Evolutionary conservation across 2,329 filamentous ascomycete species (phyloP), one percentile per base, ranked within the genome.

Genomic region (Graphiopsis chlorocephala): DNA sequence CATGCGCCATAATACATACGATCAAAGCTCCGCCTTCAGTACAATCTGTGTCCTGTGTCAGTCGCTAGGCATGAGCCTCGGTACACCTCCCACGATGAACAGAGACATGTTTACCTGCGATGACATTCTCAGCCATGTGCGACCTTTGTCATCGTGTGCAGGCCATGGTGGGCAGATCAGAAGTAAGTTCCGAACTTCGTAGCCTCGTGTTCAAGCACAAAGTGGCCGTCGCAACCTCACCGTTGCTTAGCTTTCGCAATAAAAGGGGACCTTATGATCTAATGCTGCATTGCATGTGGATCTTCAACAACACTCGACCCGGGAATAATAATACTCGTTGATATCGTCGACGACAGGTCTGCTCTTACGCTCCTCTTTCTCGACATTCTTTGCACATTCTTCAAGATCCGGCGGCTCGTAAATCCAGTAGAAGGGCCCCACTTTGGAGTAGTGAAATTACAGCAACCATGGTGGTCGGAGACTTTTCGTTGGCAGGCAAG

Each of bases 401-500:
- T 15, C 38, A 45, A 3, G n/a, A 45, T 12, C 38, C 10, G 10
- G 4, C 38, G 12, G 38, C 8, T 4, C n/a, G 38, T 20, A 23
- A 12, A 45, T 20, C 10, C 10, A 45, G 5, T 20, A 20, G n/a
- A 45, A 2, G 38, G 4, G 8, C 1, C 8, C 10, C 17, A 10
- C n/a, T 12, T 12, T n/a, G n/a, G 4, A 3, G 20, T 15, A 3
- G 38, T 12, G 38, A 4, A 2, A 20, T 4, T 15, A 29, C 23
- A 53, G 29, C 2, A 25, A 65, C 33, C 48, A 73, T 72, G 70
- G 65, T 68, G 6, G 69, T 73, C 25, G 70, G 71, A 15, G 53
- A 68, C 61, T 70, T 73, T 47, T 63, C 69, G 0, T 61, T 73
- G 17, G 42, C 66, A 14, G 66, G 63, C 59, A 72, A 71, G 56